These are phyloP conservation scores for Linaria vulgaris DNA, from an alignment of 257 asterid species.

Conservation along the genomic window DNA sequence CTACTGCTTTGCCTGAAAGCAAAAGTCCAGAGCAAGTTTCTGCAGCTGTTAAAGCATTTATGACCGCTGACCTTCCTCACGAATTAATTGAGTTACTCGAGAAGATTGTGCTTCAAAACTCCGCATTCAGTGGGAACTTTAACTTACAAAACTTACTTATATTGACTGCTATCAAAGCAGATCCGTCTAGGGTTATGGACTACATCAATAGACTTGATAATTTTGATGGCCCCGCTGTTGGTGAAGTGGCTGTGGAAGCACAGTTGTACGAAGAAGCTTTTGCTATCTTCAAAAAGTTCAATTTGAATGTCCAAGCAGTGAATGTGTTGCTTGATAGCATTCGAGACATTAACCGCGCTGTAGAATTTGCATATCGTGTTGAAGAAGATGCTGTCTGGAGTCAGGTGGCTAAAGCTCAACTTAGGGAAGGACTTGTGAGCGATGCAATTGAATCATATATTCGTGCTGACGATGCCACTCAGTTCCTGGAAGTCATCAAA, in stretches of 20 bases:
- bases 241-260: slow-evolving; percentile 98
- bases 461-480: slow-evolving; percentile 94
- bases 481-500: slow-evolving; percentile 80
- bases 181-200: slow-evolving; percentile 97
- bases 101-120: slow-evolving; percentile 97
- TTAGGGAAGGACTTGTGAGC: slow-evolving; percentile 93
- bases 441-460: slow-evolving; percentile 98
- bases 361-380: slow-evolving; percentile 96
- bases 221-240: slow-evolving; percentile 99
- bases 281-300: slow-evolving; percentile 95
- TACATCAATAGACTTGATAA: slow-evolving; percentile 92
- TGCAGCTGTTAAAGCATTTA: slow-evolving; percentile 98
- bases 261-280: slow-evolving; percentile 91
- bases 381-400: slow-evolving; percentile 99
- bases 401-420: slow-evolving; percentile 97
- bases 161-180: slow-evolving; percentile 96
- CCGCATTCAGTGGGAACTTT: slow-evolving; percentile 98
- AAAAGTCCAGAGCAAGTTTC: slow-evolving; percentile 99
- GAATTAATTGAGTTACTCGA: slow-evolving; percentile 97
- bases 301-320: slow-evolving; percentile 97
- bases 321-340: slow-evolving; percentile 85
- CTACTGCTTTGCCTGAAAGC: slow-evolving; percentile 99
- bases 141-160: slow-evolving; percentile 92
- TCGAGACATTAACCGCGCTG: slow-evolving; percentile 90
- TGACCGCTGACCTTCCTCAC: slow-evolving; percentile 99